Conservation (phyloP, 2,329 filamentous ascomycete species). For the Colletotrichum aenigma region DNA sequence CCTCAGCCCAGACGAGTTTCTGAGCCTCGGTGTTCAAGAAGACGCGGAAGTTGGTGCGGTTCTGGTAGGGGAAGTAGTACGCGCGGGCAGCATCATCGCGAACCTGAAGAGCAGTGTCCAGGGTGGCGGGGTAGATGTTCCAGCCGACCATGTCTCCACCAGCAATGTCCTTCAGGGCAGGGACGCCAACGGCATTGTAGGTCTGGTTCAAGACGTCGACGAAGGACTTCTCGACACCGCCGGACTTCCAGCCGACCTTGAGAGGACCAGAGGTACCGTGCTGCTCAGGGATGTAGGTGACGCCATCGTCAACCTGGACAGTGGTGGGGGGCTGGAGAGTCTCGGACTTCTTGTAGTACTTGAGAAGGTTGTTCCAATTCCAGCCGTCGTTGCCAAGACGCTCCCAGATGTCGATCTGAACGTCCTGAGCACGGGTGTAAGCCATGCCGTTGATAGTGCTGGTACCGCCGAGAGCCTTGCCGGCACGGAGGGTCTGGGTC, state of each 20-base stretch:
- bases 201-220: slow-evolving; percentile 30
- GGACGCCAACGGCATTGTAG: slow-evolving; percentile 33
- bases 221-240: slow-evolving; percentile 36
- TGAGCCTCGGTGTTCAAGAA: slow-evolving; percentile 9
- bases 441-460: slow-evolving; percentile 49
- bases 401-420: slow-evolving; percentile 49
- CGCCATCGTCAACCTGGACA: slow-evolving; percentile 38
- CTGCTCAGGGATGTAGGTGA: slow-evolving; percentile 28
- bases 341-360: slow-evolving; percentile 51
- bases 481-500: slow-evolving; percentile 35
- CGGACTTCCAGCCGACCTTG: slow-evolving; percentile 38
- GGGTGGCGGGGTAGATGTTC: slow-evolving; percentile 40
- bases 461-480: slow-evolving; percentile 43
- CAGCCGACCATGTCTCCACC: slow-evolving; percentile 42
- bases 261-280: slow-evolving; percentile 41
- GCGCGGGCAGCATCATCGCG: slow-evolving; percentile 46
- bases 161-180: slow-evolving; percentile 39
- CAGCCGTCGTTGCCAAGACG: slow-evolving; percentile 46
- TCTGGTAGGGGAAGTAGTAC: slow-evolving; percentile 42
- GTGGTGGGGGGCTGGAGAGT: slow-evolving; percentile 34
- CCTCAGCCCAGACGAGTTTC: slow-evolving; percentile 3
- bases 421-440: slow-evolving; percentile 46
- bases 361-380: slow-evolving; percentile 48
- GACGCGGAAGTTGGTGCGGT: slow-evolving; percentile 37
- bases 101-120: slow-evolving; percentile 39